Evolutionary conservation across 2,329 filamentous ascomycete genomes (phyloP).

Genomic region (Ascochyta lentis): DNA sequence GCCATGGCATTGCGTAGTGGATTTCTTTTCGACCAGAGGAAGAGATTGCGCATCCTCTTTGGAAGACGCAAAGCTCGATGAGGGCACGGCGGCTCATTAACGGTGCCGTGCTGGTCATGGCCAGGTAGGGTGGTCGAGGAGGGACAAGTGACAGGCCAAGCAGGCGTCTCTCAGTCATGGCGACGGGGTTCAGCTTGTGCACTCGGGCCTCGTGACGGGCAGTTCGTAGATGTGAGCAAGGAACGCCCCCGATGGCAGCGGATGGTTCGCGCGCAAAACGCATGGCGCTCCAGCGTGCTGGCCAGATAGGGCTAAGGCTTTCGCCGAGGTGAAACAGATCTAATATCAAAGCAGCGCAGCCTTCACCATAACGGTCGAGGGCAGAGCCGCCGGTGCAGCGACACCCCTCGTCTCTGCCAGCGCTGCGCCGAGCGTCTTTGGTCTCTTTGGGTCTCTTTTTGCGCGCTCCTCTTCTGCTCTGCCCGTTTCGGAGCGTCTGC

Average conservation of each 20-base stretch:
- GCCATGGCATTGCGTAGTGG: slow-evolving; percentile 2
- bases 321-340: slow-evolving; percentile 10
- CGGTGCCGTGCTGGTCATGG: neutral
- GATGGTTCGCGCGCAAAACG: neutral
- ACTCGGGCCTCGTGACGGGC: slow-evolving; percentile 11
- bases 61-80: slow-evolving; percentile 3
- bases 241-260: slow-evolving; percentile 12
- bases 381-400: slow-evolving; percentile 26
- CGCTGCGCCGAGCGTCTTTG: neutral
- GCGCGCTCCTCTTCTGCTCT: neutral
- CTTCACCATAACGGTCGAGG: slow-evolving; percentile 16
- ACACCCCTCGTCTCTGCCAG: slow-evolving; percentile 24
- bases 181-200: neutral
- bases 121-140: neutral
- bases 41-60: slow-evolving; percentile 9
- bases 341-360: too few relatives aligned
- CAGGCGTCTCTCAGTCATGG: neutral
- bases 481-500: neutral
- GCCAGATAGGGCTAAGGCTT: neutral
- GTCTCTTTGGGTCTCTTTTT: neutral
- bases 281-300: too few relatives aligned
- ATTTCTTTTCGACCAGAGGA: slow-evolving; percentile 12
- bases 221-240: slow-evolving; percentile 8
- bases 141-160: neutral
- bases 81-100: slow-evolving; percentile 3